These are phyloP conservation scores for Erodium texanum DNA, from an alignment of 441 rosid species.

Conservation along the genomic window DNA sequence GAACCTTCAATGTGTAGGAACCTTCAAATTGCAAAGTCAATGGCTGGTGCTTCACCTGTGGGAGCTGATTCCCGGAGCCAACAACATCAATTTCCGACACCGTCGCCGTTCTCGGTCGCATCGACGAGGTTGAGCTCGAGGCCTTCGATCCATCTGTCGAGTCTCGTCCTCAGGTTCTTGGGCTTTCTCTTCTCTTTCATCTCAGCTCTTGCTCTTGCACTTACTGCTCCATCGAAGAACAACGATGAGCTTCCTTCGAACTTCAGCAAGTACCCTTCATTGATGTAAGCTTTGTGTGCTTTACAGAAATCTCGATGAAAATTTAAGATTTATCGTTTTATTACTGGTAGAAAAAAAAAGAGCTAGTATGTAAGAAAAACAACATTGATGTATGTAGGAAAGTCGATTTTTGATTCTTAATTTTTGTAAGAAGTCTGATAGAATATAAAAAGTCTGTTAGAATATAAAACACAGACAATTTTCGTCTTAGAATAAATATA, in stretches of 20 bases:
- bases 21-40: conserved; percentile 13
- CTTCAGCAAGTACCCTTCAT: conserved; percentile 42
- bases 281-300: conserved; percentile 36
- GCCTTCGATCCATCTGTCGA: conserved; percentile 25
- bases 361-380: too few species aligned
- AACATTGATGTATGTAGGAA: too few species aligned
- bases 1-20: conserved; percentile 14
- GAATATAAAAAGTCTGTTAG: too few species aligned
- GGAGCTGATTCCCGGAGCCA: conserved; percentile 22
- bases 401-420: too few species aligned
- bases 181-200: conserved; percentile 43
- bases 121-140: conserved; percentile 35
- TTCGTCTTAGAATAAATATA: too few species aligned
- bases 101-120: conserved; percentile 45
- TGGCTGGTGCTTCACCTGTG: conserved; percentile 32
- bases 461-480: too few species aligned
- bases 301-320: too few species aligned
- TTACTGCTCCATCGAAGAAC: conserved; percentile 27
- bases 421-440: too few species aligned
- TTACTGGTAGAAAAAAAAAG: too few species aligned
- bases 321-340: too few species aligned
- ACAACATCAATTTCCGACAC: conserved; percentile 34
- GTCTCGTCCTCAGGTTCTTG: conserved; percentile 42
- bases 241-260: conserved; percentile 17
- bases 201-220: conserved; percentile 42